phyloP scores from a whole-genome alignment of 441 rosid species.

The Oxalis stricta region DNA sequence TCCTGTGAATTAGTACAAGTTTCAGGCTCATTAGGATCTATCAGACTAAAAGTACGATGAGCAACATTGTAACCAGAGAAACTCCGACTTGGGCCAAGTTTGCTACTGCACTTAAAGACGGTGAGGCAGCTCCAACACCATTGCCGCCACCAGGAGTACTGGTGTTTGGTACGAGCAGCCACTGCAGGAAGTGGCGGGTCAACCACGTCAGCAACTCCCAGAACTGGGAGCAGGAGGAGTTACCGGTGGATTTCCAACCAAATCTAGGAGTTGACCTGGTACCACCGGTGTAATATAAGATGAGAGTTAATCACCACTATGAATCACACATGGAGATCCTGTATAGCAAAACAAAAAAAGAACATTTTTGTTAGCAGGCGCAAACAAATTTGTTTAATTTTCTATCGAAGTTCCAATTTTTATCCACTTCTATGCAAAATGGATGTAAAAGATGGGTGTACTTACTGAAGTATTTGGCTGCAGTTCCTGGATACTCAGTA shows the following conservation, averaged over 20 bases:
- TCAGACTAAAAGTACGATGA: conserved; percentile 7
- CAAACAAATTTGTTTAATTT: no score
- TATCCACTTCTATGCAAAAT: background rate
- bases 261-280: conserved; percentile 29
- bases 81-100: conserved; percentile 14
- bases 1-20: background rate
- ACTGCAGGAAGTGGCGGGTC: conserved; percentile 48
- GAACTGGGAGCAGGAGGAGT: conserved; percentile 35
- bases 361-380: no score
- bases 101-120: conserved; percentile 6
- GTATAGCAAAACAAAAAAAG: conserved; percentile 9
- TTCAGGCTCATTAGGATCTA: background rate
- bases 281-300: conserved; percentile 34
- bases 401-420: no score
- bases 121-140: conserved; percentile 4
- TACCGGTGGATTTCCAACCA: conserved; percentile 24
- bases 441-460: background rate
- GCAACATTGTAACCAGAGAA: conserved; percentile 13
- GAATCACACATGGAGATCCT: conserved; percentile 46
- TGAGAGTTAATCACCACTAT: conserved; percentile 11
- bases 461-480: conserved; percentile 46
- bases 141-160: conserved; percentile 1
- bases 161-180: background rate
- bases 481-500: conserved; percentile 52
- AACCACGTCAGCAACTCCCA: conserved; percentile 21